phyloP scores from a whole-genome alignment of 176 grass and related monocot species.

The Paspalum vaginatum region DNA sequence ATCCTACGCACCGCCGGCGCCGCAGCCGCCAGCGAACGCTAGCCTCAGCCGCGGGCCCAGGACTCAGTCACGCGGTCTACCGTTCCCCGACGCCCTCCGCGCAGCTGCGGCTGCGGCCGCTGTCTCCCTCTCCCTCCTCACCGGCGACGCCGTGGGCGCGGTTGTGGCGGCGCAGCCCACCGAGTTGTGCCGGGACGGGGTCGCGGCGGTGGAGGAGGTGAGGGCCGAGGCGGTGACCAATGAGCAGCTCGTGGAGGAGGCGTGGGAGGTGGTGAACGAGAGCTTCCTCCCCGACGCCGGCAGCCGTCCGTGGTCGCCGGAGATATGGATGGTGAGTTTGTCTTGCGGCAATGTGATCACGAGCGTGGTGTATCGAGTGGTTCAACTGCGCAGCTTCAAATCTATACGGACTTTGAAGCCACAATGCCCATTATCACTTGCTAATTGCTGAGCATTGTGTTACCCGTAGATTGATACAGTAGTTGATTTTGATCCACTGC shows the following conservation, averaged over 20 bases:
- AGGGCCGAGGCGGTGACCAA: slow-evolving; percentile 61
- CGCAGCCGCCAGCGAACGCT: slow-evolving; percentile 10
- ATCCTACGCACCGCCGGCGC: slow-evolving; percentile 25
- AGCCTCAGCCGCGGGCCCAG: slow-evolving; percentile 4
- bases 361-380: background rate
- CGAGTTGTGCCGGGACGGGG: slow-evolving; percentile 39
- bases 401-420: background rate
- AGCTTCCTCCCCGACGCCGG: slow-evolving; percentile 72
- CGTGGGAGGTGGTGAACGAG: slow-evolving; percentile 94
- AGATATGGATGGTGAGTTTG: slow-evolving; percentile 72
- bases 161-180: slow-evolving; percentile 5
- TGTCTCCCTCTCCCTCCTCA: slow-evolving; percentile 62
- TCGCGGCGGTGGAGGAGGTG: slow-evolving; percentile 27
- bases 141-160: slow-evolving; percentile 16
- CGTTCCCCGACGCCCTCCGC: slow-evolving; percentile 55
- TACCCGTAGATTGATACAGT: slow-evolving; percentile 19
- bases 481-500: slow-evolving; percentile 37
- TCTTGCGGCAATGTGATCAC: background rate
- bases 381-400: background rate
- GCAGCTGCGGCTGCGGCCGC: slow-evolving; percentile 56
- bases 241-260: slow-evolving; percentile 86
- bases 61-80: slow-evolving; percentile 13
- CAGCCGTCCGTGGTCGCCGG: slow-evolving; percentile 68
- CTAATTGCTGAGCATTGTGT: background rate
- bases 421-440: slow-evolving; percentile 8